Evolutionary conservation across 116 monocot genomes (phyloP), one percentile per base, ranked within the genome.

Genomic region (Posidonia oceanica): DNA sequence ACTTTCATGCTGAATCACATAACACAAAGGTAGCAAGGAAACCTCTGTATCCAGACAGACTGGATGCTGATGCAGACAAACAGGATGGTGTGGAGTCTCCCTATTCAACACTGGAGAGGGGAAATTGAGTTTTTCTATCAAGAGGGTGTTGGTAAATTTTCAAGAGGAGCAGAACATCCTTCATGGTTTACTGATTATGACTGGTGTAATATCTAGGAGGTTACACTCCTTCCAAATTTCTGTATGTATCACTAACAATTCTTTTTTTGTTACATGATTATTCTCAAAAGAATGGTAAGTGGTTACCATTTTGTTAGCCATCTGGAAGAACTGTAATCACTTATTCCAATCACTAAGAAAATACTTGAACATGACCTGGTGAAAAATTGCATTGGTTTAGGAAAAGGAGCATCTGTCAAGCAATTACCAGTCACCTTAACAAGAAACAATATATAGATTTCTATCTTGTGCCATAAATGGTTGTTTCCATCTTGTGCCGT

Each of bases 151-250:
- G 60, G 14, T 56, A 84, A 86, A 36, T 85, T 87, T 29, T 89
- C 87, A 10, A 80, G 76, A 69, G 85, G 75, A 56, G 79, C 82
- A 0, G 83, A 92, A 59, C 85, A 85, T 3, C 72, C 66, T 48
- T 82, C 85, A 16, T 98, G 98, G 98, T 93, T 85, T 70, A 81
- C 82, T 21, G 89, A 80, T 57, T 93, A 98, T 39, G 98, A 98
- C 58, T 77, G 79, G 23, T 98, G 98, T 82, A 98, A 98, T 74
- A 93, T 98, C 29, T 29, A 29, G 29, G 29, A 29, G 29, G 55
- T 56, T 12, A 56, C 14, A 12, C 3, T 16, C 13, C 4, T 56
- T 56, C 55, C 10, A 4, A n/a, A 16, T 56, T 16, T 56, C n/a
- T 14, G 12, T 15, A 56, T 56, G 29, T 29, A 29, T 29, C 29